These are phyloP conservation scores for Phytopythium cucurbitacearum DNA, from an alignment of 352 stramenopile species.

Conservation along the genomic window DNA sequence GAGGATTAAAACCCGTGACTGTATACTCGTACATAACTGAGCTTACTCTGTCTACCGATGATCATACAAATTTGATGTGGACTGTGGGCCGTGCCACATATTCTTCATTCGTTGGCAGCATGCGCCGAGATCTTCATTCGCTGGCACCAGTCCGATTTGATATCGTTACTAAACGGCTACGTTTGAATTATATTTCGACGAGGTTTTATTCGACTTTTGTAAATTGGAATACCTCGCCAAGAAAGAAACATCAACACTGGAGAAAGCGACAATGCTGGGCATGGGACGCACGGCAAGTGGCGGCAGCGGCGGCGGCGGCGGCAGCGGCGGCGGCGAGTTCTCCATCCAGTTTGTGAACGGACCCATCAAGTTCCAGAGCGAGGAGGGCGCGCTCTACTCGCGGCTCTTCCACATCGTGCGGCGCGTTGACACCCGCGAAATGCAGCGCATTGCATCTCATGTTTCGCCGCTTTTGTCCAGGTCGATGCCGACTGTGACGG, in stretches of 20 bases:
- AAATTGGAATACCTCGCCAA: slow-evolving; percentile 10
- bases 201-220: too few species aligned
- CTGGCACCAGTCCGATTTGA: too few species aligned
- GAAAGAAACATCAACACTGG: slow-evolving; percentile 14
- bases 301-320: slow-evolving; percentile 12
- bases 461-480: slow-evolving; percentile 16
- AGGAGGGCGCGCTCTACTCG: slow-evolving; percentile 78
- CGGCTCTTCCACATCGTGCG: slow-evolving; percentile 83
- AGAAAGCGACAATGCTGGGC: slow-evolving; percentile 19
- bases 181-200: too few species aligned
- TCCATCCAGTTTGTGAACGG: slow-evolving; percentile 76
- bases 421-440: background rate
- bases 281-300: slow-evolving; percentile 20
- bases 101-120: too few species aligned
- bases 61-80: too few species aligned
- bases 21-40: too few species aligned
- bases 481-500: slow-evolving; percentile 78
- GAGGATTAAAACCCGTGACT: too few species aligned
- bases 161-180: too few species aligned
- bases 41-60: too few species aligned
- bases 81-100: too few species aligned
- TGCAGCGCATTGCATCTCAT: background rate
- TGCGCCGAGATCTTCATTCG: too few species aligned
- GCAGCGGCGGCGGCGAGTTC: slow-evolving; percentile 54
- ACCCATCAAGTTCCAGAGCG: slow-evolving; percentile 80